Conservation (phyloP, 1,284 basidiomycete genomes). For the Porphyrellus sp. region DNA sequence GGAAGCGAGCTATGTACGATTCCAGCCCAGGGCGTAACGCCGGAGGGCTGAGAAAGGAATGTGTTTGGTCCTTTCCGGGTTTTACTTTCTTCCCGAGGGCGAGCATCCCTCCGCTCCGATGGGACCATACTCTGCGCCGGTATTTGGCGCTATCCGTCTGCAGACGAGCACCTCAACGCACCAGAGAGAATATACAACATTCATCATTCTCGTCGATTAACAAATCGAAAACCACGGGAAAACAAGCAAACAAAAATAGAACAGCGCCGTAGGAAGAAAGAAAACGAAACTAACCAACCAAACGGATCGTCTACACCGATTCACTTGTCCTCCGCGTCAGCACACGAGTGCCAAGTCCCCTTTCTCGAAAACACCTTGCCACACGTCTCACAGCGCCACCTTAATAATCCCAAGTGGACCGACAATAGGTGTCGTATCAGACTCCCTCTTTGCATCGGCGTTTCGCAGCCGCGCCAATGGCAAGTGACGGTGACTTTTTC, state of each 20-base stretch:
- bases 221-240: background rate
- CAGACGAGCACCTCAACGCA: too few relatives aligned
- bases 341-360: slow-evolving; percentile 16
- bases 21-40: background rate
- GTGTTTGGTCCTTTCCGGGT: too few relatives aligned
- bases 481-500: slow-evolving; percentile 16
- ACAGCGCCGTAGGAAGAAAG: too few relatives aligned
- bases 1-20: background rate
- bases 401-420: slow-evolving; percentile 16
- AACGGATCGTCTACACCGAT: too few relatives aligned
- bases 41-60: background rate
- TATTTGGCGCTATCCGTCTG: too few relatives aligned
- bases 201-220: too few relatives aligned
- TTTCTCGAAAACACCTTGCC: slow-evolving; percentile 20
- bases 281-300: too few relatives aligned
- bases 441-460: slow-evolving; percentile 22
- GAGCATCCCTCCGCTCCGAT: too few relatives aligned
- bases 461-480: slow-evolving; percentile 11
- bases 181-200: too few relatives aligned
- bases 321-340: background rate
- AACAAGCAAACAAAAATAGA: background rate
- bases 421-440: slow-evolving; percentile 18
- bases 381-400: slow-evolving; percentile 18
- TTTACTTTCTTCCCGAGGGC: too few relatives aligned
- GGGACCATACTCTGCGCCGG: too few relatives aligned